phyloP scores from a whole-genome alignment of 495 filamentous ascomycete species.

The Aspergillus mulundensis region DNA sequence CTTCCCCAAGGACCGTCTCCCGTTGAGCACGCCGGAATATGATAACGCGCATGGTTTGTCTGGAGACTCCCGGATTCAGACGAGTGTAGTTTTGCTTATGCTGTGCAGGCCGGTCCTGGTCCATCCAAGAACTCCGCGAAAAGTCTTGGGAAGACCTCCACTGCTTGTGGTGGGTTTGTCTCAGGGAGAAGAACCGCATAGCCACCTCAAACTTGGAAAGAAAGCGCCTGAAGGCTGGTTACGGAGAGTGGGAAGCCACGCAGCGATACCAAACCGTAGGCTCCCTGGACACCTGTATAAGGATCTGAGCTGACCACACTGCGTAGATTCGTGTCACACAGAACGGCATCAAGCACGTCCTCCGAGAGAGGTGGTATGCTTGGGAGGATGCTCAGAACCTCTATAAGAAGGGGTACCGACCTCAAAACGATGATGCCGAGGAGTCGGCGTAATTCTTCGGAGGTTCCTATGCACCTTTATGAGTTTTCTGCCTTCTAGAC shows the following conservation, averaged over 20 bases:
- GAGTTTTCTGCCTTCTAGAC: background rate
- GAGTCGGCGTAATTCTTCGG: background rate
- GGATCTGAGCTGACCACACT: conserved; percentile 13
- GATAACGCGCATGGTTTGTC: conserved; percentile 60
- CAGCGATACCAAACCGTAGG: conserved; percentile 61
- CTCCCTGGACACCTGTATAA: background rate
- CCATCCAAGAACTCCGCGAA: conserved; percentile 75
- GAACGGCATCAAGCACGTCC: conserved; percentile 71
- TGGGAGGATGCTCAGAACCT: conserved; percentile 79
- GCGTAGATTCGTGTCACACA: conserved; percentile 66
- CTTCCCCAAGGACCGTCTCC: conserved; percentile 63
- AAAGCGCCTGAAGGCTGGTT: conserved; percentile 57
- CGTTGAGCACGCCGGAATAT: conserved; percentile 64
- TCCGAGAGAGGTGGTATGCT: conserved; percentile 85
- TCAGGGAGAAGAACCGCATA: conserved; percentile 87
- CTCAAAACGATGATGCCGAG: conserved; percentile 20
- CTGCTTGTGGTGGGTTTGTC: conserved; percentile 88
- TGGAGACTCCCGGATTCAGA: background rate
- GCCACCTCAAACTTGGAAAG: conserved; percentile 70
- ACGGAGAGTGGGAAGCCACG: conserved; percentile 61
- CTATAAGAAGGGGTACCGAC: conserved; percentile 54
- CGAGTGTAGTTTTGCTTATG: conserved; percentile 16
- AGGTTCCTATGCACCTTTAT: background rate
- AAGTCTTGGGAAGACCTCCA: conserved; percentile 96
- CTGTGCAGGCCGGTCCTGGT: conserved; percentile 69